Base-by-base conservation (phyloP, 176 grass and related monocot genomes). In the Oryza brachyantha region DNA sequence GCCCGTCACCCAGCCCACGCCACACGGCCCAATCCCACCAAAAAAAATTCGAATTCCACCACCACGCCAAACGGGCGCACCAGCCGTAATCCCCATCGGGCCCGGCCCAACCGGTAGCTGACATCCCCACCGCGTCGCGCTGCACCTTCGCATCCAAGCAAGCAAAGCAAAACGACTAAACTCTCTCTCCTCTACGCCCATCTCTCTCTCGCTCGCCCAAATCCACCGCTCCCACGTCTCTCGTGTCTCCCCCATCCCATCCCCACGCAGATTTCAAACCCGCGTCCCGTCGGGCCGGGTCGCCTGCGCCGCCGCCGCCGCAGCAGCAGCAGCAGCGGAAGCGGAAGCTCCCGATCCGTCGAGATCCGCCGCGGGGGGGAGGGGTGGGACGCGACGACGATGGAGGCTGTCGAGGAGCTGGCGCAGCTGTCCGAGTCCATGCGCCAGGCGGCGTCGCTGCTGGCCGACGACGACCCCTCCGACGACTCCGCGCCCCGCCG, bases 331-430 rank as follows among this genome's bases (percentile, higher is more conserved):
- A 19, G 67, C 27, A 42, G 42, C 43, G 5, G 14, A 16, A 5
- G 52, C 5, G n/a, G n/a, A 36, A 7, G 50, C 70, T 1, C 42
- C 40, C 72, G 32, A 55, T 35, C 79, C 85, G 64, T 3, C 28
- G 48, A 79, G 80, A 88, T 70, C 86, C 58, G 25, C 79, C 29
- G 45, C 38, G 50, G 8, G 29, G 5, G 8, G 8, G 10, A 21
- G 12, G 0, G 7, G 34, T 39, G 13, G 3, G 68, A 36, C 63
- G 52, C 62, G 19, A 26, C 64, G 27, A 26, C 75, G 46, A 98
- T 98, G 96, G 96, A 99, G 84, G 92, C 92, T 64, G 84, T 99
- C 63, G 92, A 95, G 75, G 96, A 99, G 41, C 75, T 99, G 71
- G 66, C 83, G 13, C 78, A 95, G 81, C 96, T 99, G 8, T 81